Evolutionary conservation across 768 basidiomycete species (phyloP).

Genomic region (Lenzites betulinus): DNA sequence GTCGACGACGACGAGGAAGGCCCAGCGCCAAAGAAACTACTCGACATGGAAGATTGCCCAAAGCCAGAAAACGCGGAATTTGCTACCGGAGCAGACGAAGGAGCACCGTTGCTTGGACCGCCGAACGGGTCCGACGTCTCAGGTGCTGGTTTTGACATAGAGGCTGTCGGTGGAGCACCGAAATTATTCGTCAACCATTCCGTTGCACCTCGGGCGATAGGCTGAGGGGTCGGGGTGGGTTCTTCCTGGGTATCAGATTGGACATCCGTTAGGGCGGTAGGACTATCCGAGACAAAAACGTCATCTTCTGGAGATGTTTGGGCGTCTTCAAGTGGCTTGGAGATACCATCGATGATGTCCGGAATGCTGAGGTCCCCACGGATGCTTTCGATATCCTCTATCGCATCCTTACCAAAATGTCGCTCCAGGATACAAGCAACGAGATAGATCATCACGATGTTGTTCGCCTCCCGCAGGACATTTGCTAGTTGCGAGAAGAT

Average conservation of each 20-base stretch:
- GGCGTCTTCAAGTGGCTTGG: conserved; percentile 29
- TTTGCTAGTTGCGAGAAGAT: conserved; percentile 65
- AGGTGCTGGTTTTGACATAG: conserved; percentile 1
- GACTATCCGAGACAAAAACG: conserved; percentile 26
- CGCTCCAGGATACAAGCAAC: conserved; percentile 87
- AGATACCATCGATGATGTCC: conserved; percentile 70
- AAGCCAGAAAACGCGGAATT: conserved; percentile 7
- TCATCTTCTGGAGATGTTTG: conserved; percentile 20
- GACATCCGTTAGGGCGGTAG: conserved; percentile 25
- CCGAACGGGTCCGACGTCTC: conserved; percentile 17
- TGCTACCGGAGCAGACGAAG: conserved; percentile 8
- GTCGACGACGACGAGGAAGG: conserved; percentile 22
- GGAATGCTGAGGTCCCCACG: conserved; percentile 55
- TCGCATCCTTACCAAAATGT: conserved; percentile 80
- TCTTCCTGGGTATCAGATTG: conserved; percentile 32
- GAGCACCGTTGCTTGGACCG: not conserved
- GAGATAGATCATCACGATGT: conserved; percentile 76
- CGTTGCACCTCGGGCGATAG: conserved; percentile 26
- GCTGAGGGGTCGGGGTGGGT: conserved; percentile 9
- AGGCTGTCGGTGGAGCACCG: conserved; percentile 30
- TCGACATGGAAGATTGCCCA: conserved; percentile 33
- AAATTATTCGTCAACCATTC: conserved; percentile 38
- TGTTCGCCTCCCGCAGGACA: conserved; percentile 66
- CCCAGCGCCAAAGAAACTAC: conserved; percentile 34
- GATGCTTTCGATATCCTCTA: conserved; percentile 73